Evolutionary conservation across 2,329 filamentous ascomycete genomes (phyloP).

Genomic region (Sporothrix sp.): DNA sequence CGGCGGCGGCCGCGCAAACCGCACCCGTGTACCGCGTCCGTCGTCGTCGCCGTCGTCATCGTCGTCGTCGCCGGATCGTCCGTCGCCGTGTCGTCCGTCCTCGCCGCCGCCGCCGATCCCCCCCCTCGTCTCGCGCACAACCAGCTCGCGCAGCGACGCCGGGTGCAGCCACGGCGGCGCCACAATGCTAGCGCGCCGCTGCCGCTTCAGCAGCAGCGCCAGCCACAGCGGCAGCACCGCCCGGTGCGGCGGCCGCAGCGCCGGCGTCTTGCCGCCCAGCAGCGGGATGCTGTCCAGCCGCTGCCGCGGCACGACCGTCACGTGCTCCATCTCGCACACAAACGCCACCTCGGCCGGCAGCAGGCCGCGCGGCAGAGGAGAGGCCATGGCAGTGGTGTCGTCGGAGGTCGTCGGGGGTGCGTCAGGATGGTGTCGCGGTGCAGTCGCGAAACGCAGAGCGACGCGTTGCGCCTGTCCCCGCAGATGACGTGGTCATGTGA

Average conservation of each 20-base stretch:
- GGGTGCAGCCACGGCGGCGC: slow-evolving; percentile 82
- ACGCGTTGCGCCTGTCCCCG: too few species aligned
- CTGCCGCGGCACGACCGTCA: slow-evolving; percentile 87
- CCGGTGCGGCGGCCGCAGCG: slow-evolving; percentile 72
- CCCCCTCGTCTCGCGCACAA: slow-evolving; percentile 67
- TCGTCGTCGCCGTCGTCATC: not conserved
- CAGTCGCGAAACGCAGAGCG: too few species aligned
- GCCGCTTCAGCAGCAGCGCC: slow-evolving; percentile 86
- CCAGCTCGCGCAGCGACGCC: slow-evolving; percentile 63
- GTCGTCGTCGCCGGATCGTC: too few species aligned
- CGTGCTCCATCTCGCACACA: slow-evolving; percentile 92
- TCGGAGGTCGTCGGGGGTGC: not conserved
- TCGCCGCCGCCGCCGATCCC: not conserved
- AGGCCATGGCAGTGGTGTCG: slow-evolving; percentile 33
- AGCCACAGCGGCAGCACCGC: slow-evolving; percentile 83
- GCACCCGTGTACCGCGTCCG: slow-evolving; percentile 41
- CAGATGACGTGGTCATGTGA: too few species aligned
- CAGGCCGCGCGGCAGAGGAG: slow-evolving; percentile 45
- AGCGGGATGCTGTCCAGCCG: slow-evolving; percentile 77
- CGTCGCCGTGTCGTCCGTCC: too few species aligned
- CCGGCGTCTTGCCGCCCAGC: slow-evolving; percentile 65
- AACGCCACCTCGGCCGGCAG: slow-evolving; percentile 86
- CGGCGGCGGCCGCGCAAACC: slow-evolving; percentile 69
- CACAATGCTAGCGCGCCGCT: slow-evolving; percentile 85
- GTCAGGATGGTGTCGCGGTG: too few species aligned